These are phyloP conservation scores for Calocybe cyanea DNA, from an alignment of 768 basidiomycete species.

Conservation along the genomic window DNA sequence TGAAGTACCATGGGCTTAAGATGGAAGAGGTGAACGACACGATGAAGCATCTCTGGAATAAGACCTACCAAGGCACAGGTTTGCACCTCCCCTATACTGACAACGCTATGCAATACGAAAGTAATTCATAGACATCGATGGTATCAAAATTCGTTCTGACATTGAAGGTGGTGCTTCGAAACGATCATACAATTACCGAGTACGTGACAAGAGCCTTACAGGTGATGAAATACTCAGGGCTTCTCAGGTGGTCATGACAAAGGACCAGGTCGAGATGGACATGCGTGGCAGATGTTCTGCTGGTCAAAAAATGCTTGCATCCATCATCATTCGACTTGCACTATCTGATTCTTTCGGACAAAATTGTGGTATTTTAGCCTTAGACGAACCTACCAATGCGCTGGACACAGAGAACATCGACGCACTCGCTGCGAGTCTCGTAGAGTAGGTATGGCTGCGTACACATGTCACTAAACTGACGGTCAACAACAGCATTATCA, in stretches of 20 bases:
- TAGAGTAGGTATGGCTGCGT: conserved; percentile 61
- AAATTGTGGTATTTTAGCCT: conserved; percentile 94
- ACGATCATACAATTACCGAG: conserved; percentile 95
- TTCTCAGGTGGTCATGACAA: conserved; percentile 93
- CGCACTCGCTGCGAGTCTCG: conserved; percentile 85
- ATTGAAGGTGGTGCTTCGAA: conserved; percentile 87
- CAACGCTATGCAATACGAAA: conserved; percentile 2
- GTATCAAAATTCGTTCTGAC: conserved; percentile 92
- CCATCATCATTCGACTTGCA: conserved; percentile 95
- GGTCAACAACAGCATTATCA: conserved; percentile 70
- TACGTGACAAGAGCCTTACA: conserved; percentile 32
- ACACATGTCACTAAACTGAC: conserved; percentile 4
- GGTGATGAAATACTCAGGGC: conserved; percentile 8
- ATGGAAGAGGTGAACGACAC: conserved; percentile 99
- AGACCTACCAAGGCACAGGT: conserved; percentile 99
- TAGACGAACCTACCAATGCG: conserved; percentile 98
- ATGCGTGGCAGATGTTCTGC: conserved; percentile 99
- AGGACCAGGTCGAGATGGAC: conserved; percentile 99
- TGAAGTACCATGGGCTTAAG: conserved; percentile 96
- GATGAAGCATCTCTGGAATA: conserved; percentile 96
- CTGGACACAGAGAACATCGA: conserved; percentile 95
- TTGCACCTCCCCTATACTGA: conserved; percentile 16
- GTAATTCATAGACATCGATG: conserved; percentile 84
- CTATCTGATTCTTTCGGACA: conserved; percentile 97
- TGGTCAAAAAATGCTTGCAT: conserved; percentile 98